Base-by-base conservation (phyloP, 2,329 filamentous ascomycete species). In the Ceratocystis ficicola region DNA sequence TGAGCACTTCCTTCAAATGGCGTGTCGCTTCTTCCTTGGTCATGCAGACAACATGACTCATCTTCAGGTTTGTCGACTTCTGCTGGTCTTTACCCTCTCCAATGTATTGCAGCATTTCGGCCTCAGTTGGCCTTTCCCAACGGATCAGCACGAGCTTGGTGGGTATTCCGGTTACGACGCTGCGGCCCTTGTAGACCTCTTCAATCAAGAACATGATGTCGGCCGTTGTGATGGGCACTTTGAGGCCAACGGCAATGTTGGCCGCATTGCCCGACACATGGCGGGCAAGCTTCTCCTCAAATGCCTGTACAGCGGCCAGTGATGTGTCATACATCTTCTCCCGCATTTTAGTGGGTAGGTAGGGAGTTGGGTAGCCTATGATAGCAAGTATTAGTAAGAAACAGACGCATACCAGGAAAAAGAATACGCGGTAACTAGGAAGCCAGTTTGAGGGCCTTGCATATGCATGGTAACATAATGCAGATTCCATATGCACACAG, bases 251-350 rank as follows among this genome's bases (percentile, higher is more conserved):
- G 0, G 82, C 77, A 66, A 86, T 76, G 65, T 79, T 75, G 1
- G 72, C 57, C 15, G 64, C 62, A 41, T 62, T 63, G 57, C 41
- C 52, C 3, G 72, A 71, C 15, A 72, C 73, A 1, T 72, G 48
- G 1, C 82, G 81, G 0, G 87, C 85, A 1, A 94, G 74, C 67
- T 89, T 87, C 73, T 95, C 91, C 73, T 96, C 90, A 15, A 83
- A 80, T 32, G 85, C 86, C 73, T 96, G 90, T 1, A 97, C 76
- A 22, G 82, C 81, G 0, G 85, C 85, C 2, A 94, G 77, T 41
- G 96, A 88, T 46, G 86, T 85, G 67, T 96, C 92, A 74, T 96
- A 96, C 81, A 96, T 86, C 77, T 95, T 96, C 61, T 95, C 90
- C 17, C 93, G 81, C 8, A 85, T 85, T 75, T 96, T 96, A 64